Conservation (phyloP, 345 rosid genomes). For the Streptanthus diversifolius region DNA sequence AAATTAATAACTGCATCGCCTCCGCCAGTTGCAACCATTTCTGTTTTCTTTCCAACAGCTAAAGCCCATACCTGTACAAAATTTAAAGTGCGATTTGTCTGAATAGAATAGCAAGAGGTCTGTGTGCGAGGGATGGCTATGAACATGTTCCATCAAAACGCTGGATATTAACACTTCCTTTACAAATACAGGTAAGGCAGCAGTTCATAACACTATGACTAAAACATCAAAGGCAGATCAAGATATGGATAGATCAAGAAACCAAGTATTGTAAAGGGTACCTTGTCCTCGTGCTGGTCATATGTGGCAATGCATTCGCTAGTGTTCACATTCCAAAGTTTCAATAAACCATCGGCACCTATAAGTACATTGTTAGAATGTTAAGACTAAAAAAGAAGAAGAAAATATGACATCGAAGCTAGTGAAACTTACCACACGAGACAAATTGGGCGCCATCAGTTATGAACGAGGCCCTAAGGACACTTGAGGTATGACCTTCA, state of each 20-base stretch:
- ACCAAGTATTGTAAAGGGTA: conserved; percentile 24
- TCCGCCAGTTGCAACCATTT: conserved; percentile 91
- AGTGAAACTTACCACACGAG: conserved; percentile 68
- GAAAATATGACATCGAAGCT: background rate
- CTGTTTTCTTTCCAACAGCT: conserved; percentile 89
- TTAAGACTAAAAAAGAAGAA: conserved; percentile 1
- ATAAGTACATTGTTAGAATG: conserved; percentile 25
- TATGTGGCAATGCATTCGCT: conserved; percentile 89
- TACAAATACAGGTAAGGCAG: background rate
- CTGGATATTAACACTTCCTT: background rate
- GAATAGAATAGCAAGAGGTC: background rate
- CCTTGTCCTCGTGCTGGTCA: conserved; percentile 96
- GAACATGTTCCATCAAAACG: conserved; percentile 5
- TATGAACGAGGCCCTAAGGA: conserved; percentile 78
- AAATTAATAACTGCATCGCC: conserved; percentile 78
- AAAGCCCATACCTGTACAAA: conserved; percentile 84
- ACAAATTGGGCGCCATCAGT: conserved; percentile 88
- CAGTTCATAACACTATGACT: background rate
- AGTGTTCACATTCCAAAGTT: conserved; percentile 83
- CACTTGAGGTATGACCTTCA: conserved; percentile 94
- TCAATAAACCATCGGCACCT: conserved; percentile 97
- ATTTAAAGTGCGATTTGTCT: conserved; percentile 22
- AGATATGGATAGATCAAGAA: background rate
- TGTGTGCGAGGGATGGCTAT: background rate
- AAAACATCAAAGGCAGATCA: conserved; percentile 1